A percentile compares a stretch with the other conserved stretches of the same genome.
Evolutionary conservation across 1,139 yeast species (phyloP).

Genomic region (Nakaseomyces nivariensis): DNA sequence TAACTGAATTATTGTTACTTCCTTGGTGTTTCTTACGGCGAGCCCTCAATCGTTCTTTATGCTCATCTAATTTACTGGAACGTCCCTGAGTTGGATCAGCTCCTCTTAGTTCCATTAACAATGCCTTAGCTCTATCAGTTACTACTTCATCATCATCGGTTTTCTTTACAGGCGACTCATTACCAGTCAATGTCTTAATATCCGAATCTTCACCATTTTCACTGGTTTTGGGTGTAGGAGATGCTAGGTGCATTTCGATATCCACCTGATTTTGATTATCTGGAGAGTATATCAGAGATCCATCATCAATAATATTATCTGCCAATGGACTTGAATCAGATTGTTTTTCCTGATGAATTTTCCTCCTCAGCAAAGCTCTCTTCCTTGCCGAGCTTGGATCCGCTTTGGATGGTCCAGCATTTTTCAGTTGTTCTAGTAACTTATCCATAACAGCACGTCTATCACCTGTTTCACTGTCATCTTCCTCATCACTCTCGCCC

Average conservation of each 20-base stretch:
- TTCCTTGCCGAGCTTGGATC: conserved; percentile 76
- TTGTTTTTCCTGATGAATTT: conserved; percentile 34
- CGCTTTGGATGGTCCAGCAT: conserved; percentile 61
- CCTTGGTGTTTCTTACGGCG: conserved; percentile 16
- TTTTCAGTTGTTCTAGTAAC: conserved; percentile 59
- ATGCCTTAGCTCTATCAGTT: conserved; percentile 25
- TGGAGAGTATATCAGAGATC: conserved; percentile 23
- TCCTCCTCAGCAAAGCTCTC: conserved; percentile 67
- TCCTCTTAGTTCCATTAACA: conserved; percentile 26
- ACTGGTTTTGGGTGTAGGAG: conserved; percentile 11
- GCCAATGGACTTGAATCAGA: conserved; percentile 7
- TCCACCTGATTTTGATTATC: conserved; percentile 4
- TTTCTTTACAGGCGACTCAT: conserved; percentile 2
- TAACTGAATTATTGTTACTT: neutral
- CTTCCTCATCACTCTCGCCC: conserved; percentile 24
- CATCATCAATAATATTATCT: conserved; percentile 22
- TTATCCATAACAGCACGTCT: conserved; percentile 60
- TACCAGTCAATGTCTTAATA: neutral
- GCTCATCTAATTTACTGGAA: conserved; percentile 16
- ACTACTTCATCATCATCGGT: conserved; percentile 16
- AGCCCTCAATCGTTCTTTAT: conserved; percentile 23
- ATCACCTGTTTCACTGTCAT: conserved; percentile 30
- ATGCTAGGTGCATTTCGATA: conserved; percentile 4
- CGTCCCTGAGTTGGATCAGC: conserved; percentile 15
- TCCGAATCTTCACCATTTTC: neutral